Evolutionary conservation across 768 basidiomycete genomes (phyloP), one percentile per base, ranked within the genome.

Genomic region (Pholiota molesta): DNA sequence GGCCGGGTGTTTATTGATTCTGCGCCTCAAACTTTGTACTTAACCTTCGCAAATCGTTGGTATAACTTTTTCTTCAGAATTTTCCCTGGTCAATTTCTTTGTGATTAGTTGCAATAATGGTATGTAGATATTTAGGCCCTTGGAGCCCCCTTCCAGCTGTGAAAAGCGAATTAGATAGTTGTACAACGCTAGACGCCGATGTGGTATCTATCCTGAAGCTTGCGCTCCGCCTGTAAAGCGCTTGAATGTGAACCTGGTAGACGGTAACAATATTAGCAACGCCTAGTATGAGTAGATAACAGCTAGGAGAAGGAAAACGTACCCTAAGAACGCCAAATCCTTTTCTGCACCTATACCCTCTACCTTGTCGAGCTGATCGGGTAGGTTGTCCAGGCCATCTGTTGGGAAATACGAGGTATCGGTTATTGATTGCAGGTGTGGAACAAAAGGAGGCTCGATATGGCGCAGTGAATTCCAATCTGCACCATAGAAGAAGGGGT

Each of bases 331-430:
- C 42, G 87, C 87, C 60, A 89, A 78, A 73, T 88, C 85, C 62
- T 88, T 86, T 75, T 88, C 87, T 57, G 86, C 83, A 56, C 85
- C 81, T 53, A 88, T 79, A 53, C 83, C 83, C 68, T 88, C 86
- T 39, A 86, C 86, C 62, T 74, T 75, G 62, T 87, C 86, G 53
- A 87, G 74, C 57, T 86, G 83, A 64, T 84, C 83, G 5, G 86
- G 79, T 53, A 86, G 83, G 67, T 91, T 86, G 40, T 89, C 88
- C 26, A 95, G 84, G 67, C 97, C 95, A 66, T 97, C 95, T 3
- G 92, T 95, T 2, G 95, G 95, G 90, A 98, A 98, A 78, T 98
- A 97, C 2, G 90, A 92, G 0, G 95, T 97, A 70, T 97, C 95
- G 23, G 94, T 95, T 69, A 92, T 91, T 29, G 92, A 95, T 66